A percentile compares a stretch with the other conserved stretches of the same genome.
phyloP scores from a whole-genome alignment of 768 basidiomycete species.

The Lentinus brumalis region DNA sequence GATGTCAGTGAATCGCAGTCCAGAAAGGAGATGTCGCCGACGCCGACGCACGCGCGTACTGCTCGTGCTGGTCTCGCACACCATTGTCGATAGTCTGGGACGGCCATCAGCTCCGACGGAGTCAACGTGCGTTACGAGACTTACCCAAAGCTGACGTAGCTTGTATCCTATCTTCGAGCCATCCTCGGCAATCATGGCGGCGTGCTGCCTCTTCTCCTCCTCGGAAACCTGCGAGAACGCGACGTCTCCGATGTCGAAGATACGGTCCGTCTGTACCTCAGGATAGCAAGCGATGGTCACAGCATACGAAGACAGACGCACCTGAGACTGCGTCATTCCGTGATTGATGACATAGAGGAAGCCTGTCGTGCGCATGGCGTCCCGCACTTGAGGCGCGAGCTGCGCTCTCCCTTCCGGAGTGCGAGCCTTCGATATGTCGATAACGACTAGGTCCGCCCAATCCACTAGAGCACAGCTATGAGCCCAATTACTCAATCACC shows the following conservation, averaged over 20 bases:
- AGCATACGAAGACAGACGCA: background rate
- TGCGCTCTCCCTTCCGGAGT: slow-evolving; percentile 40
- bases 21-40: background rate
- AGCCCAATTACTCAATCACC: background rate
- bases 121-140: background rate
- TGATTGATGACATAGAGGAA: slow-evolving; percentile 39
- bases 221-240: slow-evolving; percentile 35
- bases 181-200: slow-evolving; percentile 35
- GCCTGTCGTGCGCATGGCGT: slow-evolving; percentile 48
- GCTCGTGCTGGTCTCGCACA: slow-evolving; percentile 62
- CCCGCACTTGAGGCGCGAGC: slow-evolving; percentile 43
- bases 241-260: slow-evolving; percentile 39
- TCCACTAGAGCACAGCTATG: slow-evolving; percentile 38
- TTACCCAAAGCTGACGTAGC: slow-evolving; percentile 53
- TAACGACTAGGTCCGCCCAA: slow-evolving; percentile 52
- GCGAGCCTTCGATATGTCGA: slow-evolving; percentile 48
- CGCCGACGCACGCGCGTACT: slow-evolving; percentile 52
- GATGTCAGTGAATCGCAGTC: background rate
- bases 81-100: slow-evolving; percentile 62
- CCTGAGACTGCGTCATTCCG: slow-evolving; percentile 17
- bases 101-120: background rate
- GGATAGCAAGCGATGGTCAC: slow-evolving; percentile 40
- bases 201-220: slow-evolving; percentile 35
- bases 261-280: slow-evolving; percentile 31
- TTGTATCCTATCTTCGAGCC: slow-evolving; percentile 61